Conservation (phyloP, 2,329 filamentous ascomycete species). For the Colletotrichum shisoi region DNA sequence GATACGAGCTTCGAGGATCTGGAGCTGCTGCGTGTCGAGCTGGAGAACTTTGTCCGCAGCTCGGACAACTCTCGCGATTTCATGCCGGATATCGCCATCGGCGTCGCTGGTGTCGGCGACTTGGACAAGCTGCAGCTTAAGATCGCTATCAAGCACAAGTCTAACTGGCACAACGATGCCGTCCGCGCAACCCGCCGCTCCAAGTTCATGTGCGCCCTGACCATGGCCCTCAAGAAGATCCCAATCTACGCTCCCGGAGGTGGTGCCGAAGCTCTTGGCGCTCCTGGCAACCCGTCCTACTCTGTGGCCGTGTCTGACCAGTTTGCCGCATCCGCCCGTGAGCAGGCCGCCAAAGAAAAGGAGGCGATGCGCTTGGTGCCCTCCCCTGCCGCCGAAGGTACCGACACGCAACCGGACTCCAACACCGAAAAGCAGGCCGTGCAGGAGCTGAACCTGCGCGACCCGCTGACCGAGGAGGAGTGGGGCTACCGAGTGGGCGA, state of each 20-base stretch:
- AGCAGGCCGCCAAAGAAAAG: slow-evolving; percentile 66
- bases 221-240: slow-evolving; percentile 83
- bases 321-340: slow-evolving; percentile 68
- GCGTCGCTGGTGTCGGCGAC: slow-evolving; percentile 79
- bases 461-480: slow-evolving; percentile 49
- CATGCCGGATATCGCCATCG: slow-evolving; percentile 80
- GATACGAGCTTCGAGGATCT: slow-evolving; percentile 91
- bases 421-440: slow-evolving; percentile 55
- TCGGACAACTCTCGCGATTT: slow-evolving; percentile 92
- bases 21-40: slow-evolving; percentile 81
- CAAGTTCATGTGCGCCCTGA: slow-evolving; percentile 96
- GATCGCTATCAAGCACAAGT: slow-evolving; percentile 89
- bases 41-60: slow-evolving; percentile 82
- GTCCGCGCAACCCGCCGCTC: slow-evolving; percentile 82
- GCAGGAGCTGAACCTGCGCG: slow-evolving; percentile 55
- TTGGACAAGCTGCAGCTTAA: slow-evolving; percentile 87
- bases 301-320: slow-evolving; percentile 77
- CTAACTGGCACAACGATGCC: slow-evolving; percentile 87
- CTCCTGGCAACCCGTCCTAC: slow-evolving; percentile 79
- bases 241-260: slow-evolving; percentile 85
- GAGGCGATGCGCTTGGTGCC: slow-evolving; percentile 73
- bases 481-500: slow-evolving; percentile 51
- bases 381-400: slow-evolving; percentile 42
- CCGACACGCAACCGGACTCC: slow-evolving; percentile 39
- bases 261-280: slow-evolving; percentile 67